phyloP scores from a whole-genome alignment of 257 asterid species.

The Marsdenia floribunda region DNA sequence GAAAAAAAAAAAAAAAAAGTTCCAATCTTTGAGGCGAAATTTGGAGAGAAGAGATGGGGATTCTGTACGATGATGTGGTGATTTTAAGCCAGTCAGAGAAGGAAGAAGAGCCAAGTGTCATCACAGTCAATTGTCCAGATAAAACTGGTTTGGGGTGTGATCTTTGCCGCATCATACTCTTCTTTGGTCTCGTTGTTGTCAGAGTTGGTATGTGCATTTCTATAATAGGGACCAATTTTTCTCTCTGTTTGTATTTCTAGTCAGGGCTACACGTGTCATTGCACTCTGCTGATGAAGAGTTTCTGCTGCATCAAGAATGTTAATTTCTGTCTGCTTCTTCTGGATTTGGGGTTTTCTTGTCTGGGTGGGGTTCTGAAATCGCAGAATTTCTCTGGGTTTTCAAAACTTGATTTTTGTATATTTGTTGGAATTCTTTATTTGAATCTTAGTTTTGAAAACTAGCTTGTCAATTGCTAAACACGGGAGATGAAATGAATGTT shows the following conservation, averaged over 20 bases:
- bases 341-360: background rate
- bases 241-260: background rate
- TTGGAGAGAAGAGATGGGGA: slow-evolving; percentile 39
- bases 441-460: background rate
- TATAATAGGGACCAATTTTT: background rate
- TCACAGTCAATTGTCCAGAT: slow-evolving; percentile 85
- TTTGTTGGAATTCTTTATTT: background rate
- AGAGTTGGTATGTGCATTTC: slow-evolving; percentile 50
- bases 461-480: background rate
- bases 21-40: slow-evolving; percentile 3
- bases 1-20: slow-evolving; percentile 12
- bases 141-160: slow-evolving; percentile 88
- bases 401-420: background rate
- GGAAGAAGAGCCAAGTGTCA: slow-evolving; percentile 68
- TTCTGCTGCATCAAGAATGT: background rate
- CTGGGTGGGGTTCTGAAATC: background rate
- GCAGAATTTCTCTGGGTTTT: background rate
- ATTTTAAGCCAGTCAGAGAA: slow-evolving; percentile 54
- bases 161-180: slow-evolving; percentile 85
- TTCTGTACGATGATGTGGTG: slow-evolving; percentile 70
- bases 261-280: background rate
- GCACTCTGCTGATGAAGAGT: background rate
- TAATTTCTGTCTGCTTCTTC: background rate
- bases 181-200: slow-evolving; percentile 67
- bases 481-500: background rate